phyloP scores from a whole-genome alignment of 495 filamentous ascomycete species.

The Pseudevernia furfuracea region DNA sequence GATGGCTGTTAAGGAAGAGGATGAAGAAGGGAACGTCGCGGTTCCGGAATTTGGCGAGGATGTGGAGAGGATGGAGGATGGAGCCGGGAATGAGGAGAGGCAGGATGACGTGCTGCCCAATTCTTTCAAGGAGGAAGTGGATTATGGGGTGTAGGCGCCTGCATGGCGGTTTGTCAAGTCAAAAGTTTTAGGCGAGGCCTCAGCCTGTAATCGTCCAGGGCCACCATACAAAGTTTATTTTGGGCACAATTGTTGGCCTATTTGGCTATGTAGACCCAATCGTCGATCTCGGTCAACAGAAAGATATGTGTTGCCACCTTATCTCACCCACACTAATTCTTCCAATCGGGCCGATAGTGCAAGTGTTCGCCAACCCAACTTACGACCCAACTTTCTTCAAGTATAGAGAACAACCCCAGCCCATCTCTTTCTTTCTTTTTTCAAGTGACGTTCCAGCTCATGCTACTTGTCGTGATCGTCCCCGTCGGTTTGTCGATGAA shows the following conservation, averaged over 20 bases:
- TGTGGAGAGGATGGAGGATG: neutral
- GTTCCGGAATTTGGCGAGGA: slow-evolving; percentile 2
- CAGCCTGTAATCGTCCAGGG: neutral
- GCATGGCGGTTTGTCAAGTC: neutral
- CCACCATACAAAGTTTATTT: neutral
- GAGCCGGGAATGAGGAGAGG: neutral
- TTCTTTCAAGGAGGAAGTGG: neutral
- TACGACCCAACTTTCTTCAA: neutral
- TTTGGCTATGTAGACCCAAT: neutral
- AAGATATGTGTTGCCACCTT: neutral
- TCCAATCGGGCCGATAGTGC: neutral
- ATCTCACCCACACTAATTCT: neutral
- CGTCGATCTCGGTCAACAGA: neutral
- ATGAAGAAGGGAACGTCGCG: neutral
- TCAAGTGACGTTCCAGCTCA: neutral
- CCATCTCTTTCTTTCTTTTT: neutral
- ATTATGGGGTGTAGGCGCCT: neutral
- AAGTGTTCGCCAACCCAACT: neutral
- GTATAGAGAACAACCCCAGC: neutral
- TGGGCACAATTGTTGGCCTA: neutral
- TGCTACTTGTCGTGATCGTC: neutral
- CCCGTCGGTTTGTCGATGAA: neutral
- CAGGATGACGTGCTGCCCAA: neutral
- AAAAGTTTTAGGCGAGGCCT: neutral
- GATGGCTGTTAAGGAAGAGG: slow-evolving; percentile 1